A percentile compares a stretch with the other conserved stretches of the same genome.
Evolutionary conservation across 768 basidiomycete genomes (phyloP).

Genomic region (Pleurotus sapidus): DNA sequence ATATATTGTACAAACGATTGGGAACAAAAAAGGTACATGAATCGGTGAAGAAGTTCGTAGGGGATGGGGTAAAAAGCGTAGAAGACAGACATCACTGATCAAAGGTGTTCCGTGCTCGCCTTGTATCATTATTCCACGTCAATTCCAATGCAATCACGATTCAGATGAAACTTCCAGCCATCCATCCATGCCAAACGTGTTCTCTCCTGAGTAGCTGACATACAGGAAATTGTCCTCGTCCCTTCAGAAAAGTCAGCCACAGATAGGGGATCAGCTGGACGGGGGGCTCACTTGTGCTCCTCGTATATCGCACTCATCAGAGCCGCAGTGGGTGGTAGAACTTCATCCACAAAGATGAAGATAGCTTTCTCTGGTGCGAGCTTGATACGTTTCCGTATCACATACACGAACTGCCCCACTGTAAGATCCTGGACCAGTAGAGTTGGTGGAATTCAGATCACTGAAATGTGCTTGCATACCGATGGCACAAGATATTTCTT

Average conservation of each 20-base stretch:
- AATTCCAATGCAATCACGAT: constrained; percentile 23
- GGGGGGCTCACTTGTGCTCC: constrained; percentile 88
- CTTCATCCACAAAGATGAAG: constrained; percentile 99
- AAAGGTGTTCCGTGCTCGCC: neutral
- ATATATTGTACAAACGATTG: constrained; percentile 2
- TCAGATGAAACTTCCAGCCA: constrained; percentile 45
- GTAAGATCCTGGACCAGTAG: constrained; percentile 72
- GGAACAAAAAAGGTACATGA: neutral
- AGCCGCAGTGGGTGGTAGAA: constrained; percentile 95
- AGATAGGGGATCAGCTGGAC: neutral
- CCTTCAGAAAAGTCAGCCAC: constrained; percentile 43
- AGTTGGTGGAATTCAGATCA: neutral
- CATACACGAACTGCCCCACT: constrained; percentile 98
- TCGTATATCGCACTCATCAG: constrained; percentile 99
- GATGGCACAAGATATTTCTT: constrained; percentile 99
- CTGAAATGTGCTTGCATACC: constrained; percentile 41
- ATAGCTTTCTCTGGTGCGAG: constrained; percentile 99
- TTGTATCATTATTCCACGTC: neutral
- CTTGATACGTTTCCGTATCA: constrained; percentile 99
- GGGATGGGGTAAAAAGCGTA: neutral
- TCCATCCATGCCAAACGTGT: constrained; percentile 75
- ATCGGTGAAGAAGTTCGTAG: neutral
- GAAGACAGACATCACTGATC: constrained; percentile 7
- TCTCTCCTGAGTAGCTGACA: constrained; percentile 98
- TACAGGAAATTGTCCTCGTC: constrained; percentile 99